Evolutionary conservation across 768 basidiomycete genomes (phyloP), one percentile per base, ranked within the genome.

Genomic region (Xerocomellus amylosporus): DNA sequence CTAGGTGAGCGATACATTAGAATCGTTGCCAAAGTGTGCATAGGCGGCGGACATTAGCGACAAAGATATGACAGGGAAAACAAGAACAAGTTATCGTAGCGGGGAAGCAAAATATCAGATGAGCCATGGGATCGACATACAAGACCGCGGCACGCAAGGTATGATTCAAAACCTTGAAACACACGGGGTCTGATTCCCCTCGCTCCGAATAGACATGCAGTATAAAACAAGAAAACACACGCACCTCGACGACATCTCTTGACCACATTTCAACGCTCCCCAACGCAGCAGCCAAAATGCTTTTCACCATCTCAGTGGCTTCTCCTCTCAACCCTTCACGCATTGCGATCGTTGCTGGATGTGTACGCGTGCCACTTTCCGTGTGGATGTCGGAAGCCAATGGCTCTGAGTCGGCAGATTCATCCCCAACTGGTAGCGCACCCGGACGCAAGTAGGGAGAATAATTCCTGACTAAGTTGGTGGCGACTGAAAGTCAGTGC

Each of bases 381-480:
- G 40, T 85, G 63, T 83, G 77, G 85, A 88, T 24, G 44, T 45
- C 44, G 12, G 56, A 55, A 0, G 47, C 47, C 10, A 55, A 45
- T 49, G 51, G 19, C 12, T 47, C 47, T n/a, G 46, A 28, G 15
- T 53, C 46, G 26, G 38, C 40, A 30, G 45, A 46, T 33, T 58
- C 63, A 33, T 52, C 56, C 30, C 8, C 45, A 19, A 13, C 26
- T 24, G 54, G 34, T 41, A 67, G 30, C 49, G 56, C 55, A 20
- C 58, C 14, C 9, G 68, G 58, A 49, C 82, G 71, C 61, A 96
- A 80, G 73, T 94, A 87, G 15, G 93, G 93, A 41, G 89, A 90
- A 70, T 95, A 94, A 67, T 94, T 93, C 78, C 83, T 81, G 79
- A 92, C 90, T 89, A 95, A 76, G 80, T 93, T 91, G 64, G 78